Conservation (phyloP, 2,329 filamentous ascomycete species). For the Colletotrichum lupini region DNA sequence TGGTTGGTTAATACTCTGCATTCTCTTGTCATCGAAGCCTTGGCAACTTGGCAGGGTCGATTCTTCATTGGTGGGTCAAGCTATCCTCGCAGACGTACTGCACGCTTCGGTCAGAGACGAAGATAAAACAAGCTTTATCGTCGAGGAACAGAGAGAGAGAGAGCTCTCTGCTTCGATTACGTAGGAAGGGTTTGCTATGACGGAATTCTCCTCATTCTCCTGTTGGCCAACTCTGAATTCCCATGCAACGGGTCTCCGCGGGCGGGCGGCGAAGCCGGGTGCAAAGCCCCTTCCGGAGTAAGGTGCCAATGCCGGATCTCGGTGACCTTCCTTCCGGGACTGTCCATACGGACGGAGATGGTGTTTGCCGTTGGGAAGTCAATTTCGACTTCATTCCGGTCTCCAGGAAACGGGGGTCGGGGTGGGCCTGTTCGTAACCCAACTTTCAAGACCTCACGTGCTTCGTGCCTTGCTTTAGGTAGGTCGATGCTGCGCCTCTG, state of each 20-base stretch:
- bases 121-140: too few relatives aligned
- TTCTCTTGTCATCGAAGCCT: not conserved
- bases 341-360: too few relatives aligned
- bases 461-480: not conserved
- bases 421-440: not conserved
- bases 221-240: not conserved
- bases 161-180: not conserved
- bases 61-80: not conserved
- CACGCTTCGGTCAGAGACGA: not conserved
- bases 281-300: not conserved
- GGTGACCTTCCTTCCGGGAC: not conserved
- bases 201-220: too few relatives aligned
- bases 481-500: not conserved
- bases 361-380: not conserved
- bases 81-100: not conserved
- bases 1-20: too few relatives aligned
- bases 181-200: too few relatives aligned
- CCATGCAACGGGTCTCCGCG: not conserved
- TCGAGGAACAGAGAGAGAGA: too few relatives aligned
- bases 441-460: not conserved
- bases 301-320: not conserved
- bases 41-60: not conserved
- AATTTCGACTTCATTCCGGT: constrained; percentile 9
- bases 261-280: too few relatives aligned
- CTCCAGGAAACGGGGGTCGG: not conserved